A percentile compares a stretch with the other conserved stretches of the same genome.
Conservation (phyloP, 2,329 filamentous ascomycete genomes). For the Camillea tinctor region DNA sequence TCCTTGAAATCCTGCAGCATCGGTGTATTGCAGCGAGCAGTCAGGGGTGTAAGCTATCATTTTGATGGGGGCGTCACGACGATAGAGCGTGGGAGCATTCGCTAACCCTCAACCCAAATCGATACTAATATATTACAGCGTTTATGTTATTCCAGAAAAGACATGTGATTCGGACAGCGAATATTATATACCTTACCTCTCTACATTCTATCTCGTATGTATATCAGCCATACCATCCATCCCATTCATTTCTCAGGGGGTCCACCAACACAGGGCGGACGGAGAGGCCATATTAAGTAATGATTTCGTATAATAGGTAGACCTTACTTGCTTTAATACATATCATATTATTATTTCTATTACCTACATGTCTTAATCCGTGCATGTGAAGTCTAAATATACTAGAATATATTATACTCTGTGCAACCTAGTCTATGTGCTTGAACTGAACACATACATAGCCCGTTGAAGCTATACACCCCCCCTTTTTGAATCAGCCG, state of each 20-base stretch:
- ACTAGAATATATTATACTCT: not conserved
- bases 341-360: not conserved
- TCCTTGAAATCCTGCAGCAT: not conserved
- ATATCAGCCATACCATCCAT: not conserved
- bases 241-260: not conserved
- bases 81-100: not conserved
- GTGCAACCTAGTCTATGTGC: not conserved
- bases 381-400: too few relatives aligned
- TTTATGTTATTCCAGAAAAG: not conserved
- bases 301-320: not conserved
- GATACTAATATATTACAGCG: not conserved
- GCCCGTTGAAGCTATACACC: not conserved
- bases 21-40: not conserved
- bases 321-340: not conserved
- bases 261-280: not conserved
- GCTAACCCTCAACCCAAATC: not conserved
- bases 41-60: not conserved
- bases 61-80: not conserved
- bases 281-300: not conserved
- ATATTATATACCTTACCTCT: not conserved
- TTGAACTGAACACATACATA: too few relatives aligned
- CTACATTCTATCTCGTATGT: not conserved
- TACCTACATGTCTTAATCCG: too few relatives aligned
- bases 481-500: not conserved
- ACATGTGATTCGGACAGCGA: not conserved